phyloP scores from a whole-genome alignment of 1,284 basidiomycete genomes.

The Neotropicomus parvogracilis region DNA sequence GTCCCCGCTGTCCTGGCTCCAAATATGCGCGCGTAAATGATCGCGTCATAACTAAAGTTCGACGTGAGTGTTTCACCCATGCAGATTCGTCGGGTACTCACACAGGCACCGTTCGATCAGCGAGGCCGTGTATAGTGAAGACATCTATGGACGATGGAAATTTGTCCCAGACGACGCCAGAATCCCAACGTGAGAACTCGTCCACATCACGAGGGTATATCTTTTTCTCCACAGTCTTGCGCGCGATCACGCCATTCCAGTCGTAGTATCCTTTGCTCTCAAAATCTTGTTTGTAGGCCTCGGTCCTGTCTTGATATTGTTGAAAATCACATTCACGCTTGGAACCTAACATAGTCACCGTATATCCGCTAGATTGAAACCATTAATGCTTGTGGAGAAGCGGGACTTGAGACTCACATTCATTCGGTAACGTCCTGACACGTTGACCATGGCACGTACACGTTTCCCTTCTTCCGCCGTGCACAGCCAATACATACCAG shows the following conservation, averaged over 20 bases:
- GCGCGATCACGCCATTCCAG: constrained; percentile 59
- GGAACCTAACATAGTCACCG: constrained; percentile 33
- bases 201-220: constrained; percentile 58
- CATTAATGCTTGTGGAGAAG: constrained; percentile 13
- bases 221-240: constrained; percentile 48
- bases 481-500: constrained; percentile 63
- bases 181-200: constrained; percentile 58
- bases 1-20: constrained; percentile 58
- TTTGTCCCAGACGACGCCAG: constrained; percentile 56
- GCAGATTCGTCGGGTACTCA: constrained; percentile 36
- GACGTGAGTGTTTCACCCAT: constrained; percentile 3
- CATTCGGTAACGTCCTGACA: constrained; percentile 74
- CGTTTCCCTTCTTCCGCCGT: constrained; percentile 51
- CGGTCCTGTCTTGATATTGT: constrained; percentile 27
- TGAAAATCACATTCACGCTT: constrained; percentile 2
- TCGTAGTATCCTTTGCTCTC: constrained; percentile 53
- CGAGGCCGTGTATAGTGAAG: constrained; percentile 65
- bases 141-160: constrained; percentile 62
- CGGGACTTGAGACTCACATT: constrained; percentile 38
- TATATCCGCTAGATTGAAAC: constrained; percentile 40
- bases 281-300: constrained; percentile 46
- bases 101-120: constrained; percentile 63
- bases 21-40: constrained; percentile 62
- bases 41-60: constrained; percentile 57
- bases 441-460: constrained; percentile 62